Conservation (phyloP, 495 filamentous ascomycete genomes). For the Cenococcum geophilum region DNA sequence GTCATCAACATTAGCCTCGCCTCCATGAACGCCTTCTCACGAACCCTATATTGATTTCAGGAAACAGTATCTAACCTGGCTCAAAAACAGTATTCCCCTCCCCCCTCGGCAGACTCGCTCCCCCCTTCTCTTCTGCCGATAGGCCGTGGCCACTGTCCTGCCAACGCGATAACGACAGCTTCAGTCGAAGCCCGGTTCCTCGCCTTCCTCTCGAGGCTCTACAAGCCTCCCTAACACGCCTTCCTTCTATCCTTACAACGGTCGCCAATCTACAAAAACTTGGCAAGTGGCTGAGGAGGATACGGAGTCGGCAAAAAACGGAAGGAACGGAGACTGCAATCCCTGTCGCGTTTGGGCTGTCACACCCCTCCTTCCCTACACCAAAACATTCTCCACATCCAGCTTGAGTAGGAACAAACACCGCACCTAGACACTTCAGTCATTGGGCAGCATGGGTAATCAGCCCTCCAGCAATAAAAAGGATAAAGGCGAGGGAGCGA, state of each 20-base stretch:
- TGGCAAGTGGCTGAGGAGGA: constrained; percentile 3
- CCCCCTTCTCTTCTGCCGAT: constrained; percentile 8
- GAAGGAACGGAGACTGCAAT: constrained; percentile 9
- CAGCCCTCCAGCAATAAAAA: constrained; percentile 64
- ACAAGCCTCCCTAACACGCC: constrained; percentile 50
- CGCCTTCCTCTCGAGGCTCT: constrained; percentile 50
- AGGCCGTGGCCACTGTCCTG: constrained; percentile 14
- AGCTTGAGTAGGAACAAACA: neutral
- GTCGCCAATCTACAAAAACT: constrained; percentile 10
- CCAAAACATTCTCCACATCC: neutral
- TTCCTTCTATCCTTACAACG: constrained; percentile 2
- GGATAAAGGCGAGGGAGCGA: constrained; percentile 30
- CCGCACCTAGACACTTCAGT: neutral
- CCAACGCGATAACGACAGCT: constrained; percentile 26
- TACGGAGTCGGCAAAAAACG: neutral
- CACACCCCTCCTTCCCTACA: neutral
- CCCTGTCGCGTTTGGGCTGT: neutral
- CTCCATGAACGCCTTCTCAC: constrained; percentile 19
- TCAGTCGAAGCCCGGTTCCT: constrained; percentile 48
- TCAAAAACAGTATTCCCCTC: constrained; percentile 20
- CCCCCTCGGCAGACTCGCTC: constrained; percentile 17
- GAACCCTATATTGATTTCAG: constrained; percentile 6
- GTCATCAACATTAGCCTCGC: constrained; percentile 12
- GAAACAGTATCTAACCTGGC: constrained; percentile 30
- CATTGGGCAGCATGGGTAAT: constrained; percentile 69